Conservation (phyloP, 441 rosid genomes). For the Arabidopsis lyrata region DNA sequence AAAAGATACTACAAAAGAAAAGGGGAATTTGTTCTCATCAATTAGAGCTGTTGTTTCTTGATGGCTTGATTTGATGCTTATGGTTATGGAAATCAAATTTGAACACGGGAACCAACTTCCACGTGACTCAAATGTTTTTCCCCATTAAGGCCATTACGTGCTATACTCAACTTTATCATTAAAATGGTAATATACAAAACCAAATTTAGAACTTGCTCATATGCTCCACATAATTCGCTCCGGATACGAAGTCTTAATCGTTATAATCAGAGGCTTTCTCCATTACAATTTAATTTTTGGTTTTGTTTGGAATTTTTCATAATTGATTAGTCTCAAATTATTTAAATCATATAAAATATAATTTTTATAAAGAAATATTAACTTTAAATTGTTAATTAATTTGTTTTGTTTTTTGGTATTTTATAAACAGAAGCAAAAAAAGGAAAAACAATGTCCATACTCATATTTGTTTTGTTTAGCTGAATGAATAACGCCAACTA, state of each 20-base stretch:
- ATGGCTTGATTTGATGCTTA: not conserved
- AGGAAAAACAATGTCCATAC: no score
- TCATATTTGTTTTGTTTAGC: not conserved
- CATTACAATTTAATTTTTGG: not conserved
- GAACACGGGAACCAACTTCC: slow-evolving; percentile 6
- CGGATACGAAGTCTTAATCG: not conserved
- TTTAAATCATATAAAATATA: no score
- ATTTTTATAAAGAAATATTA: no score
- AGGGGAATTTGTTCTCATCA: not conserved
- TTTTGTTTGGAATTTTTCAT: not conserved
- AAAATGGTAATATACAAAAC: not conserved
- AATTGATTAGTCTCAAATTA: no score
- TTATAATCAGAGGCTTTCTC: not conserved
- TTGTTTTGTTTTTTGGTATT: no score
- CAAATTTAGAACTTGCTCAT: not conserved
- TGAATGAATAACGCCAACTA: slow-evolving; percentile 9
- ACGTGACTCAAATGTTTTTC: slow-evolving; percentile 10
- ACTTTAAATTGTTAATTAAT: no score
- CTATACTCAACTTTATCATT: not conserved
- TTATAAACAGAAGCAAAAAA: no score
- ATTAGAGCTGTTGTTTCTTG: not conserved
- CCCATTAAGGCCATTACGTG: not conserved
- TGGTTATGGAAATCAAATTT: not conserved
- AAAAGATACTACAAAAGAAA: not conserved
- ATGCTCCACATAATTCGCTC: not conserved